Conservation (phyloP, 2,329 filamentous ascomycete species). For the Seiridium unicorne region DNA sequence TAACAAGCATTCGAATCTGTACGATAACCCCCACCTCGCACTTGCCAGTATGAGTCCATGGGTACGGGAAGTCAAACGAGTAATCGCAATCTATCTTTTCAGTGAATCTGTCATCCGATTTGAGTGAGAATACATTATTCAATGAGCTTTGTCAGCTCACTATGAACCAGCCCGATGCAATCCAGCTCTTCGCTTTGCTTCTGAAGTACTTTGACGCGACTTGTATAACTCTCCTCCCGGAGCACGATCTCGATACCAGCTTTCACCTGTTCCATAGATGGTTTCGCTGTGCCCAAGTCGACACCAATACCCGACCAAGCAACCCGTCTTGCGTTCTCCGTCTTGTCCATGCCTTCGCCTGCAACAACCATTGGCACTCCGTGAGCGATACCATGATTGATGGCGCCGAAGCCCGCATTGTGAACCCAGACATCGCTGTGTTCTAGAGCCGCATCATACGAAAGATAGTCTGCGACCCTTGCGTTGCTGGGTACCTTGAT, state of each 20-base stretch:
- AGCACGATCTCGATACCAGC: constrained; percentile 28
- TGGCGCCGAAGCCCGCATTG: constrained; percentile 39
- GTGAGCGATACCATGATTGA: constrained; percentile 37
- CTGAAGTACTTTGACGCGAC: constrained; percentile 21
- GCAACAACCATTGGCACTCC: constrained; percentile 38
- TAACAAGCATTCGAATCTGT: too few relatives aligned
- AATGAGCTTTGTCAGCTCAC: constrained; percentile 9
- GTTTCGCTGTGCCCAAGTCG: constrained; percentile 25
- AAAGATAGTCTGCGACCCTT: constrained; percentile 33
- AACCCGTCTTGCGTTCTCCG: constrained; percentile 33
- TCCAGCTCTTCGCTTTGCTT: constrained; percentile 26
- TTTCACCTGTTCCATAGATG: constrained; percentile 23
- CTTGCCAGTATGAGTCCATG: too few relatives aligned
- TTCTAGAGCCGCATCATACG: constrained; percentile 36
- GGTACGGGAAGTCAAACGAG: too few relatives aligned
- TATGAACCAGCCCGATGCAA: constrained; percentile 27
- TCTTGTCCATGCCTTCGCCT: constrained; percentile 40
- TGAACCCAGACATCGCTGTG: constrained; percentile 35
- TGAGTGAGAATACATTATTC: background rate
- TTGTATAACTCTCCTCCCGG: constrained; percentile 15
- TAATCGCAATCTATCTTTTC: too few relatives aligned
- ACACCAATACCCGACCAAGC: constrained; percentile 32
- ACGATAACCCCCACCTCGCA: too few relatives aligned
- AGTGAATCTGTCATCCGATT: too few relatives aligned
- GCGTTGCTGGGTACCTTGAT: constrained; percentile 26